Evolutionary conservation across 2,329 filamentous ascomycete species (phyloP), one percentile per base, ranked within the genome.

Genomic region (Aspergillus flavus): DNA sequence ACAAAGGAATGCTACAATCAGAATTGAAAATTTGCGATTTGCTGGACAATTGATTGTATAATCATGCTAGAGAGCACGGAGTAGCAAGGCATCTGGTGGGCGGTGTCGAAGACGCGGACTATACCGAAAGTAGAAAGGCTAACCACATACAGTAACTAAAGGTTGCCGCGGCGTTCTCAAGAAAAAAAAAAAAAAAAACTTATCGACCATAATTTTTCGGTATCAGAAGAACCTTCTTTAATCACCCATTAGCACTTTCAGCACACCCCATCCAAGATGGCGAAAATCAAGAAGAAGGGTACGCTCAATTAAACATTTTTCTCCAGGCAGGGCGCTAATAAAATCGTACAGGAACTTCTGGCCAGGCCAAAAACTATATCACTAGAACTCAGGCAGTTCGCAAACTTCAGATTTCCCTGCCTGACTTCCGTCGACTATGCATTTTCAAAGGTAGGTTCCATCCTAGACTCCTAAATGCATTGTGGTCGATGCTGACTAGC

Each of bases 321-420:
- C 7, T 61, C 32, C 48, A 23, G n/a, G 39, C 19, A 39, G 53
- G 48, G 45, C 30, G 32, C 56, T 62, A 23, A 65, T 23, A 48
- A 55, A 61, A 32, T 43, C 32, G 64, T 45, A 57, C 69, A 90
- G 88, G 94, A 76, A 89, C 91, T 78, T 86, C 94, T 77, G 95
- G 95, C 79, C 91, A 93, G 79, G 93, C 94, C 83, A 97, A 95
- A 83, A 99, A 99, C 86, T 99, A 94, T 84, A 93, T 99, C 73
- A 99, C 95, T 62, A 88, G 95, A 79, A 97, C 94, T 48, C 93
- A 97, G 83, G 95, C 95, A 53, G 93, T 99, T 73, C 93, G 94
- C 80, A 99, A 98, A 84, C 89, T 99, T 67, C 95, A 99, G 82
- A 91, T 99, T 80, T 97, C 92, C 75, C 88, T 99, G 61, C 93